Conservation (phyloP, 352 stramenopile genomes). For the Globisporangium radiosum region DNA sequence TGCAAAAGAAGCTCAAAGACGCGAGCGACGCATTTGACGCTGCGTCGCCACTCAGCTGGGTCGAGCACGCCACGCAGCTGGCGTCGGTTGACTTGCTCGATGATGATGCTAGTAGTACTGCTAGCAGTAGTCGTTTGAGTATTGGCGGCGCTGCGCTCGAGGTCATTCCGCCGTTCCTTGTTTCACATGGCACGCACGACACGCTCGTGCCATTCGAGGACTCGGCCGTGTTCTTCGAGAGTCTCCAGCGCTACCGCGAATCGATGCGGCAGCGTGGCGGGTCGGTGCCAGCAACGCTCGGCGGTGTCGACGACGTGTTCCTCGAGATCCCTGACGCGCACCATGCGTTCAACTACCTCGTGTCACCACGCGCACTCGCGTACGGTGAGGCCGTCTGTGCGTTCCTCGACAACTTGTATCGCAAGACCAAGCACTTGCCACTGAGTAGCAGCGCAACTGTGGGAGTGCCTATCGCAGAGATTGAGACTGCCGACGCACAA, state of each 20-base stretch:
- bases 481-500: too few relatives aligned
- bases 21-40: conserved; percentile 38
- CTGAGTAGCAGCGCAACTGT: not conserved
- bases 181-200: conserved; percentile 60
- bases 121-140: too few relatives aligned
- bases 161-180: conserved; percentile 57
- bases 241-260: conserved; percentile 14
- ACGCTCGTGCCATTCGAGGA: conserved; percentile 74
- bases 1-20: conserved; percentile 53
- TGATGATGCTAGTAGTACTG: too few relatives aligned
- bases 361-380: conserved; percentile 55
- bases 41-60: conserved; percentile 52
- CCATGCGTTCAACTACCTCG: conserved; percentile 72
- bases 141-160: conserved; percentile 10
- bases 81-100: too few relatives aligned
- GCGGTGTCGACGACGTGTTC: conserved; percentile 53
- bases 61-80: conserved; percentile 25
- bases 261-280: not conserved
- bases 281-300: conserved; percentile 5
- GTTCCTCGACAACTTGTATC: conserved; percentile 55
- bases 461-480: too few relatives aligned
- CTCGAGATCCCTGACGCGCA: conserved; percentile 51
- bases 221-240: conserved; percentile 59
- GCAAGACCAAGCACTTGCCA: conserved; percentile 29
- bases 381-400: conserved; percentile 59